phyloP scores from a whole-genome alignment of 805 yeast species.

The Nakazawaea molendinolei region DNA sequence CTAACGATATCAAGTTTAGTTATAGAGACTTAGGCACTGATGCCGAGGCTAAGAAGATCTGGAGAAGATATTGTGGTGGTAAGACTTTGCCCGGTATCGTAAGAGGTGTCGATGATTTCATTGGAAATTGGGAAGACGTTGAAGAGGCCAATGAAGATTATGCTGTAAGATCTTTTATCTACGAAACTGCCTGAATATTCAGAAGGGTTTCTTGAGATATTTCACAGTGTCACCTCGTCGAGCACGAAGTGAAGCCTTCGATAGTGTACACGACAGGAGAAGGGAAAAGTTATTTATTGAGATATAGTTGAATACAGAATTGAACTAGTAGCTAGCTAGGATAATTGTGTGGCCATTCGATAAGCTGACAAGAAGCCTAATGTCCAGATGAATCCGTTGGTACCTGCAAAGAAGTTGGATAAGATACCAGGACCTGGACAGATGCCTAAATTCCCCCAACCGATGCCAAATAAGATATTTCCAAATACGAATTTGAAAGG shows the following conservation, averaged over 20 bases:
- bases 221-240: no score
- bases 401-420: conserved; percentile 20
- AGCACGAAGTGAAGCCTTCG: no score
- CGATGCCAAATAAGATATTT: conserved; percentile 38
- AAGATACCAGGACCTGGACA: conserved; percentile 49
- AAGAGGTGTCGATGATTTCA: conserved; percentile 71
- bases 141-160: conserved; percentile 79
- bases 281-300: no score
- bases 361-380: conserved; percentile 23
- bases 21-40: conserved; percentile 83
- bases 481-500: conserved; percentile 32
- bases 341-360: conserved; percentile 12
- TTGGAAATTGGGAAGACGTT: conserved; percentile 81
- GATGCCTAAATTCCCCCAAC: conserved; percentile 46
- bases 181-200: conserved; percentile 44
- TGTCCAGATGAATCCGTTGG: conserved; percentile 23
- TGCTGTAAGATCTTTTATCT: conserved; percentile 53
- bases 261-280: no score
- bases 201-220: no score
- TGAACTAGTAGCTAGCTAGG: no score
- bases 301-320: no score
- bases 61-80: conserved; percentile 73
- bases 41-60: conserved; percentile 74
- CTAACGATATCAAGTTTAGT: conserved; percentile 61
- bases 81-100: conserved; percentile 80